Conservation (phyloP, 164 flowering plant genomes). For the Tinospora cordifolia region DNA sequence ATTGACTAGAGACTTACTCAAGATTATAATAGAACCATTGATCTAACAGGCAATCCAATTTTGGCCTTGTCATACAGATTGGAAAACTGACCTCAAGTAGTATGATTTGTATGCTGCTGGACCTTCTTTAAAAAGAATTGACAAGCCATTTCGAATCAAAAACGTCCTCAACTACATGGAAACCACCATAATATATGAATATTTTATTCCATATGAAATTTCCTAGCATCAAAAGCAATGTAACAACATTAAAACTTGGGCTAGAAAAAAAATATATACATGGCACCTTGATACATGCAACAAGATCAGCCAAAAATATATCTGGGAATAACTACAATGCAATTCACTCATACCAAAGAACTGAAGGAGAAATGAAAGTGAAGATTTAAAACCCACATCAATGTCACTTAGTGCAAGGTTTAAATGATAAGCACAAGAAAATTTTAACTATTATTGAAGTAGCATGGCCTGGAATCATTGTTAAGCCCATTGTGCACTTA, state of each 20-base stretch:
- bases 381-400: slow-evolving; percentile 1
- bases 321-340: neutral
- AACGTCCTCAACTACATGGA: slow-evolving; percentile 72
- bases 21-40: neutral
- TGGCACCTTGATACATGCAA: neutral
- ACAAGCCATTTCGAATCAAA: slow-evolving; percentile 87
- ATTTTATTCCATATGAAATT: neutral
- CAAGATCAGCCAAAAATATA: neutral
- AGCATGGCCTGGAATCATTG: neutral
- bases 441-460: neutral
- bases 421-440: neutral
- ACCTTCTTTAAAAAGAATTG: slow-evolving; percentile 79
- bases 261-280: neutral
- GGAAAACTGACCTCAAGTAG: slow-evolving; percentile 54
- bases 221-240: neutral
- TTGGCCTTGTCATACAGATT: neutral
- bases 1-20: too few species aligned
- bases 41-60: neutral
- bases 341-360: neutral
- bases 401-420: neutral
- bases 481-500: neutral
- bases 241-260: neutral
- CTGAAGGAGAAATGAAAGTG: neutral
- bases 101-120: slow-evolving; percentile 76
- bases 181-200: neutral